A percentile compares a stretch with the other conserved stretches of the same genome.
Conservation (phyloP, 2,329 filamentous ascomycete genomes). For the Fusarium sp. region DNA sequence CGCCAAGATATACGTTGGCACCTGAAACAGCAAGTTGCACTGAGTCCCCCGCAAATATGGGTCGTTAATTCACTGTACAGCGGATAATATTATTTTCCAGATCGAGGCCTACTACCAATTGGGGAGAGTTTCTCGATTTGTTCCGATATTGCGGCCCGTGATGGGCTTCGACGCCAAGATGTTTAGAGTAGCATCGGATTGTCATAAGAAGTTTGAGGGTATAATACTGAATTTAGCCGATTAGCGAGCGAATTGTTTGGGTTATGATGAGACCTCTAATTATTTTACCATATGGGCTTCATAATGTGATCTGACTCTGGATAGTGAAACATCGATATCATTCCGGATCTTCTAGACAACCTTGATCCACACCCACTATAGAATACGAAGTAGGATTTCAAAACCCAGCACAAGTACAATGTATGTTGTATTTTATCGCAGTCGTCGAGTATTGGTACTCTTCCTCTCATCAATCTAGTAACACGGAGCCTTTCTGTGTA, state of each 20-base stretch:
- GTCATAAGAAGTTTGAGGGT: background rate
- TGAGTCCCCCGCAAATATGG: slow-evolving; percentile 2
- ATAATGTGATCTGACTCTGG: background rate
- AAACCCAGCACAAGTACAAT: no score
- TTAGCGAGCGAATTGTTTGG: background rate
- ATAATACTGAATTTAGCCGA: background rate
- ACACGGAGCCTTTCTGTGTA: no score
- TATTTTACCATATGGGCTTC: background rate
- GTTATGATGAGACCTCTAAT: background rate
- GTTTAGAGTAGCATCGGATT: background rate
- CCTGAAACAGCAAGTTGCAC: slow-evolving; percentile 14
- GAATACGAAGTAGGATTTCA: no score
- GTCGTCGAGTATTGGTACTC: no score
- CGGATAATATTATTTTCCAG: background rate
- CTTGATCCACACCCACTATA: no score
- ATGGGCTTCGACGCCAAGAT: background rate
- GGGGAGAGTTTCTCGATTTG: background rate
- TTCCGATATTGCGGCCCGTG: background rate
- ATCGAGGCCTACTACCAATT: background rate
- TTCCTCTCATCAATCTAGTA: no score
- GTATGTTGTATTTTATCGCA: no score
- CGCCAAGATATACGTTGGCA: background rate
- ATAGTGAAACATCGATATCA: background rate
- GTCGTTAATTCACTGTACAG: background rate
- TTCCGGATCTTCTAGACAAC: background rate